Base-by-base conservation (phyloP, 352 stramenopile species). In the Achlya hypogyna region DNA sequence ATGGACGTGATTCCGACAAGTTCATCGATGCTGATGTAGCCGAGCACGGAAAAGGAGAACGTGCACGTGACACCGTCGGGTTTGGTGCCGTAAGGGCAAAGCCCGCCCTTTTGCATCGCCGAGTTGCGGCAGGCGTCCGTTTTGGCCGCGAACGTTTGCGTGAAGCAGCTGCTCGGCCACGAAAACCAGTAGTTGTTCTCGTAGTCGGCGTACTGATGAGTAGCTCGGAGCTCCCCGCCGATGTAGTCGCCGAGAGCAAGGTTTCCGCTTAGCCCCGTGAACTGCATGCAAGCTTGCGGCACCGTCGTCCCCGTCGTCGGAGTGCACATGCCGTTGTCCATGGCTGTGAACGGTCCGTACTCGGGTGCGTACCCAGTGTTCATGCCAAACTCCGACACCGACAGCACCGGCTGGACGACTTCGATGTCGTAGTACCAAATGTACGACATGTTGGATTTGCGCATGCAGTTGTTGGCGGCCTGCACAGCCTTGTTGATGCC, bases 381-480 rank as follows among this genome's bases (percentile, higher is more conserved):
- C 0, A 51, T 28, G 10, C 71, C 69, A 63, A 81, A 86, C 16
- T 72, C 49, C 2, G 42, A 65, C 1, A 87, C 12, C 1, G 75
- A 72, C 4, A 76, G 69, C 25, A 79, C 74, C 0, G 82, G 78
- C 51, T 91, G 81, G 1, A 69, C 29, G 38, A 91, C 73, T 5
- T 74, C 62, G 23, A 88, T 74, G 27, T 87, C 77, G 69, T 88
- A 91, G 54, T 89, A 89, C 49, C 87, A 81, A 25, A 91, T 69
- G 64, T 80, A 89, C 59, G 77, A 52, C 75, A 91, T 89, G 25
- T 71, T 68, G 69, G 84, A 89, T 70, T 91, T 91, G 56, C 83
- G 79, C 42, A 65, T 42, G 68, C 83, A 91, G 49, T 54, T 54
- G 49, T 54, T 54, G 16, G 63, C 52, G 29, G 42, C 53, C 62